Conservation (phyloP, 257 asterid species). For the Solanum chiquidenum region DNA sequence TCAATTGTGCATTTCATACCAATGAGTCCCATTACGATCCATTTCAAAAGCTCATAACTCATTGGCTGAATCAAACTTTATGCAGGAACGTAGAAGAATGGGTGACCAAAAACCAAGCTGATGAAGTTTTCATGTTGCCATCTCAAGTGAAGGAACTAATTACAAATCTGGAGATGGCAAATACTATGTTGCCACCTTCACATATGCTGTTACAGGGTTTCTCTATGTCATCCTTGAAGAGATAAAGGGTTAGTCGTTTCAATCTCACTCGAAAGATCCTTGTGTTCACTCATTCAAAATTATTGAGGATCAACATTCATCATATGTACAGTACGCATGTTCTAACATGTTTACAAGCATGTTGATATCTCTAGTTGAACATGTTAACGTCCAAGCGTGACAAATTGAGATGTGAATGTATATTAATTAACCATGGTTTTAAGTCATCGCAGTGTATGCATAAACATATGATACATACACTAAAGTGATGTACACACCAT, state of each 20-base stretch:
- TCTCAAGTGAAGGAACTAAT: conserved; percentile 59
- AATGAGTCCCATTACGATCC: neutral
- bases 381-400: neutral
- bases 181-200: conserved; percentile 45
- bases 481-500: neutral
- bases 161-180: conserved; percentile 43
- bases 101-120: conserved; percentile 58
- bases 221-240: conserved; percentile 54
- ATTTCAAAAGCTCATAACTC: neutral
- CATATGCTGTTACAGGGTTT: conserved; percentile 52
- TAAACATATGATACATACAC: neutral
- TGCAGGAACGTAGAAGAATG: conserved; percentile 52
- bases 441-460: neutral
- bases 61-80: neutral
- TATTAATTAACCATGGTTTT: neutral
- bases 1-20: neutral
- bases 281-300: neutral
- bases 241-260: conserved; percentile 7
- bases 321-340: neutral
- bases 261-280: neutral
- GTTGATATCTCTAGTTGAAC: neutral
- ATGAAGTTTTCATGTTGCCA: conserved; percentile 75
- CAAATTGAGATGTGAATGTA: neutral
- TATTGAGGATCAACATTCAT: neutral
- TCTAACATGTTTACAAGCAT: neutral